Conservation (phyloP, 192 early-diverging fungal species). For the Backusella australiensis region DNA sequence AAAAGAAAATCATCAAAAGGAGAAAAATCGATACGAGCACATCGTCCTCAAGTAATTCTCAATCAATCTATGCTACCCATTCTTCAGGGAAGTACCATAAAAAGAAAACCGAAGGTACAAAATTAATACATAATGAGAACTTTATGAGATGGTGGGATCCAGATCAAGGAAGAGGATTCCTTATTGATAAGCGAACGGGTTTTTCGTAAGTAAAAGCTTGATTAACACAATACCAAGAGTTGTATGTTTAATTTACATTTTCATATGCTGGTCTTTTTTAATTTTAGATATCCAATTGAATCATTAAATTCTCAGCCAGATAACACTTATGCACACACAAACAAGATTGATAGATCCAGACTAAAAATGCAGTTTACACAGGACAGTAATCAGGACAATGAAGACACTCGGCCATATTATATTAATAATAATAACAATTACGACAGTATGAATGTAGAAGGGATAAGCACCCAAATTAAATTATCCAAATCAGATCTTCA, state of each 20-base stretch:
- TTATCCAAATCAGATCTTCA: constrained; percentile 32
- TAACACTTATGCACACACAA: not conserved
- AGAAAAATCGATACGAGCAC: not conserved
- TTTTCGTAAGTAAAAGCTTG: constrained; percentile 36
- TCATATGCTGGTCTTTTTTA: not conserved
- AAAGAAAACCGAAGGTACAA: not conserved
- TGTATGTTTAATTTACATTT: constrained; percentile 1
- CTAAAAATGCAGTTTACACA: not conserved
- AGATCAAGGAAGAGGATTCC: constrained; percentile 10
- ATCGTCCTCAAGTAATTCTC: not conserved
- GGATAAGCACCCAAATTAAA: not conserved
- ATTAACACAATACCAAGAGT: not conserved
- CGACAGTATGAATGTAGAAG: not conserved
- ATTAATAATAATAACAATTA: not conserved
- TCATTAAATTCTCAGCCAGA: not conserved
- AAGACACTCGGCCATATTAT: not conserved
- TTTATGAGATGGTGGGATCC: constrained; percentile 33
- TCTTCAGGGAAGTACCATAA: not conserved
- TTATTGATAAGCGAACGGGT: constrained; percentile 37
- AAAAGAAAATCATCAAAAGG: not conserved
- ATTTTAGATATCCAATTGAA: not conserved
- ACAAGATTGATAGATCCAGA: not conserved
- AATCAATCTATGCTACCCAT: not conserved
- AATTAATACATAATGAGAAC: not conserved
- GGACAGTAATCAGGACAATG: not conserved